Evolutionary conservation across 768 basidiomycete genomes (phyloP).

Genomic region (Podaxis sp.): DNA sequence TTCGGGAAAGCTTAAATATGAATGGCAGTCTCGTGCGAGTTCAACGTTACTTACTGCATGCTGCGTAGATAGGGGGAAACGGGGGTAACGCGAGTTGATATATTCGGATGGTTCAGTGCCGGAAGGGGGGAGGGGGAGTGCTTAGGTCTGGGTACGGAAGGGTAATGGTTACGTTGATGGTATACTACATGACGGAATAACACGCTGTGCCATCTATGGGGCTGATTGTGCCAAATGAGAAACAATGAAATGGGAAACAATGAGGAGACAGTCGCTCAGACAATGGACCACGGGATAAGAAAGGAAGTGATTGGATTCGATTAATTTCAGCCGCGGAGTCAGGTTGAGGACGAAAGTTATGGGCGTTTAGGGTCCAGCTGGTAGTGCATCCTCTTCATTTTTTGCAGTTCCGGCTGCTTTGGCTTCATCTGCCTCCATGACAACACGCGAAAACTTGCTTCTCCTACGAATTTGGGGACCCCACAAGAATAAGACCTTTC

Average conservation of each 20-base stretch:
- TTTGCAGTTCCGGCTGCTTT: conserved; percentile 1
- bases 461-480: conserved; percentile 38
- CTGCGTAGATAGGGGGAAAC: background rate
- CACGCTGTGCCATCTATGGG: background rate
- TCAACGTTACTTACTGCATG: background rate
- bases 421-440: conserved; percentile 9
- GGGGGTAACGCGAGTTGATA: background rate
- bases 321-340: too few relatives aligned
- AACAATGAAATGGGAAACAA: background rate
- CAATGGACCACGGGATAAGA: too few relatives aligned
- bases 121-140: background rate
- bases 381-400: too few relatives aligned
- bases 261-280: background rate
- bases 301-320: too few relatives aligned
- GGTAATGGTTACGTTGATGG: background rate
- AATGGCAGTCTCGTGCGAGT: background rate
- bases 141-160: too few relatives aligned
- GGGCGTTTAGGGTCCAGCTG: too few relatives aligned
- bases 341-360: too few relatives aligned
- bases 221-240: background rate
- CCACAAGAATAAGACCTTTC: conserved; percentile 42
- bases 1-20: background rate
- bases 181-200: background rate
- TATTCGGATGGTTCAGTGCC: background rate
- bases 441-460: conserved; percentile 36